Percentiles rank a stretch among this genome's conserved stretches.
phyloP scores from a whole-genome alignment of 164 flowering plant species.

The Umbilicus rupestris region DNA sequence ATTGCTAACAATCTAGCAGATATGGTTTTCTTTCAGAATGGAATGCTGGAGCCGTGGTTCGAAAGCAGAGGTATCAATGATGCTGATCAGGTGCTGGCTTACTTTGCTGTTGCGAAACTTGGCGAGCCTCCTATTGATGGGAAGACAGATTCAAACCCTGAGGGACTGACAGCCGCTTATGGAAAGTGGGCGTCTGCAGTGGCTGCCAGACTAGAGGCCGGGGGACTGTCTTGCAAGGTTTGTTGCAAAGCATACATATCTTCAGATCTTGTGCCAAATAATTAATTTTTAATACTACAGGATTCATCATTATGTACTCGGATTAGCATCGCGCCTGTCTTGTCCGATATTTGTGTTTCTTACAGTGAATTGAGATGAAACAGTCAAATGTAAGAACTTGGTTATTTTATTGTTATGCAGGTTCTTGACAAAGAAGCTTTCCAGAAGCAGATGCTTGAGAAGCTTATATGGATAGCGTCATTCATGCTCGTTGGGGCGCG shows the following conservation, averaged over 20 bases:
- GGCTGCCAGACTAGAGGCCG: slow-evolving; percentile 62
- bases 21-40: slow-evolving; percentile 99
- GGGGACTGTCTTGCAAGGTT: slow-evolving; percentile 96
- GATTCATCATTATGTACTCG: neutral
- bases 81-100: slow-evolving; percentile 88
- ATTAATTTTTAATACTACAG: neutral
- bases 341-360: neutral
- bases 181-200: slow-evolving; percentile 97
- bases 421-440: slow-evolving; percentile 87
- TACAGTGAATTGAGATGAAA: neutral
- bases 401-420: slow-evolving; percentile 19
- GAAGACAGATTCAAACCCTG: slow-evolving; percentile 87
- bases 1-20: slow-evolving; percentile 58
- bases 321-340: neutral
- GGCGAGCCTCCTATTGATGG: slow-evolving; percentile 95
- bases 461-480: slow-evolving; percentile 89
- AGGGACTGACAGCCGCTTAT: slow-evolving; percentile 89
- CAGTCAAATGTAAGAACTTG: neutral
- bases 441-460: slow-evolving; percentile 94
- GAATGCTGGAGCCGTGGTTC: slow-evolving; percentile 98
- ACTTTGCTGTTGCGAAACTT: slow-evolving; percentile 91
- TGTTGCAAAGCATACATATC: neutral
- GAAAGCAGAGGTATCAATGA: slow-evolving; percentile 68
- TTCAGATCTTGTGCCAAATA: neutral
- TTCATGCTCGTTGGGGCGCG: slow-evolving; percentile 99